phyloP scores from a whole-genome alignment of 257 asterid genomes.

The Coffea eugenioides region DNA sequence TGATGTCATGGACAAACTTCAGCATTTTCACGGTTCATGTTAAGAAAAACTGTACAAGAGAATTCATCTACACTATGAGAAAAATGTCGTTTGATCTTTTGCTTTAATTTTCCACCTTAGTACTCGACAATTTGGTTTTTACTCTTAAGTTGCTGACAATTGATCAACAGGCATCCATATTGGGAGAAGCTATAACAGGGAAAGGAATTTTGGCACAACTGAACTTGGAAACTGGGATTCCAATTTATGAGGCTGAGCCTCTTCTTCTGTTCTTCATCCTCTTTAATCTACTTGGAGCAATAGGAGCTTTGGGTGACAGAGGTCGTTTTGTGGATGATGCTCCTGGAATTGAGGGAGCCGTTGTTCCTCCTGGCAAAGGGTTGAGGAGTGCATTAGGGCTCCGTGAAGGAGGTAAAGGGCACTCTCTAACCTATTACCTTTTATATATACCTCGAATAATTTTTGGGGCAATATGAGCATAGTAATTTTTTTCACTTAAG shows the following conservation, averaged over 20 bases:
- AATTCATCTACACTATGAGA: no score
- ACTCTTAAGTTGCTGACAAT: not conserved
- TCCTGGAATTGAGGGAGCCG: conserved; percentile 68
- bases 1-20: no score
- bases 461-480: no score
- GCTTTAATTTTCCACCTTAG: no score
- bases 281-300: conserved; percentile 89
- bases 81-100: no score
- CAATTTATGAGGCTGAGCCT: conserved; percentile 69
- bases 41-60: no score
- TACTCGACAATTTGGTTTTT: no score
- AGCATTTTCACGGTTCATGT: no score
- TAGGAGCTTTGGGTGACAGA: conserved; percentile 95
- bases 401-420: conserved; percentile 45
- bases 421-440: not conserved
- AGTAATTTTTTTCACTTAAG: no score
- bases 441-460: not conserved
- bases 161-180: conserved; percentile 60
- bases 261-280: conserved; percentile 80
- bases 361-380: conserved; percentile 78
- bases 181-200: conserved; percentile 95
- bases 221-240: conserved; percentile 91
- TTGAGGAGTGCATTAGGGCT: conserved; percentile 70
- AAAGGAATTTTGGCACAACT: conserved; percentile 82
- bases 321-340: conserved; percentile 82